phyloP scores from a whole-genome alignment of 2,329 filamentous ascomycete species.

The Aspergillus neotritici region DNA sequence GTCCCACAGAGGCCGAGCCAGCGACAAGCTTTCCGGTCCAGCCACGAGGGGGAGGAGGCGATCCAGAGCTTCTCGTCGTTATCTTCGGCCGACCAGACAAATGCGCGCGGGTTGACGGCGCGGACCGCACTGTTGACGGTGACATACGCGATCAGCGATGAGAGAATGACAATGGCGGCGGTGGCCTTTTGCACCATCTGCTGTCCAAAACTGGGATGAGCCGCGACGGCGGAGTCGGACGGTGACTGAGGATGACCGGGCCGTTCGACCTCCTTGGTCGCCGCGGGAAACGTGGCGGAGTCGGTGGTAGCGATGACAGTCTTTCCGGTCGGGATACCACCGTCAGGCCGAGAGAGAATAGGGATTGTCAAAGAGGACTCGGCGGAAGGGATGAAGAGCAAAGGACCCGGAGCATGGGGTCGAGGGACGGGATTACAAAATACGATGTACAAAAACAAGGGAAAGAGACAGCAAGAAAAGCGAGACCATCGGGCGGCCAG shows the following conservation, averaged over 20 bases:
- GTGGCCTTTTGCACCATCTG: slow-evolving; percentile 40
- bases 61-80: slow-evolving; percentile 64
- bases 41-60: slow-evolving; percentile 63
- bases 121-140: slow-evolving; percentile 47
- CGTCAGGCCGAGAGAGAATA: slow-evolving; percentile 8
- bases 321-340: slow-evolving; percentile 7
- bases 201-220: slow-evolving; percentile 17
- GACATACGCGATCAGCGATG: slow-evolving; percentile 39
- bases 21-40: slow-evolving; percentile 69
- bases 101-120: slow-evolving; percentile 59
- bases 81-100: slow-evolving; percentile 54
- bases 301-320: slow-evolving; percentile 5
- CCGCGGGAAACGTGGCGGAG: not conserved
- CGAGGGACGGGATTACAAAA: slow-evolving; percentile 2
- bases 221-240: slow-evolving; percentile 9
- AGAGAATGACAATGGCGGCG: slow-evolving; percentile 35
- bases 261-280: too few relatives aligned
- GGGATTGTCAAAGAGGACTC: slow-evolving; percentile 11
- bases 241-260: not conserved
- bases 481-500: slow-evolving; percentile 9
- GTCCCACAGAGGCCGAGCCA: slow-evolving; percentile 76
- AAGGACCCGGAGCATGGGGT: slow-evolving; percentile 1
- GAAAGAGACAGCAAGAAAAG: slow-evolving; percentile 9
- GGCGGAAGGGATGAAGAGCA: slow-evolving; percentile 4
- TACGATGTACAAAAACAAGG: slow-evolving; percentile 8